These are phyloP conservation scores for Mortierella hygrophila DNA, from an alignment of 192 early-diverging fungal genomes.

Conservation along the genomic window DNA sequence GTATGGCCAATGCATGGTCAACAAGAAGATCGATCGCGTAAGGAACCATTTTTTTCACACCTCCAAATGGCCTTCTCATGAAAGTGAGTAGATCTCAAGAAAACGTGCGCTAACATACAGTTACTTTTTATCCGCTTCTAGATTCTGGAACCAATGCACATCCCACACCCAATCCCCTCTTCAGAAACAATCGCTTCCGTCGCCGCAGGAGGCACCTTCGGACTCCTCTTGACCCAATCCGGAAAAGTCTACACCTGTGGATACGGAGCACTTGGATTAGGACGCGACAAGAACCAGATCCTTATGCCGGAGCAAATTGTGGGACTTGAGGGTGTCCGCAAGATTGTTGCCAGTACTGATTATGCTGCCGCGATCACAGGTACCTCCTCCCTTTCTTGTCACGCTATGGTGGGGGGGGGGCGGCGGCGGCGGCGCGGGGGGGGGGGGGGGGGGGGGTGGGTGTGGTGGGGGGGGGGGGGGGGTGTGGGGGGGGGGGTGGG, in stretches of 20 bases:
- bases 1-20: constrained; percentile 79
- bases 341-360: constrained; percentile 72
- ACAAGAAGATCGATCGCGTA: constrained; percentile 68
- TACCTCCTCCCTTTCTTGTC: constrained; percentile 12
- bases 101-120: not conserved
- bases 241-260: constrained; percentile 76
- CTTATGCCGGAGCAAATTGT: constrained; percentile 61
- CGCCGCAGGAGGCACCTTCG: constrained; percentile 78
- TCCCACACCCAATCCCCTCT: constrained; percentile 56
- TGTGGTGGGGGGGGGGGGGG: too few species aligned
- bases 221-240: constrained; percentile 51
- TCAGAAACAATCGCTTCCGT: constrained; percentile 60
- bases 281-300: constrained; percentile 55
- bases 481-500: too few species aligned
- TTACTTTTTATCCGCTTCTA: constrained; percentile 18
- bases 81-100: not conserved
- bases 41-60: not conserved
- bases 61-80: too few species aligned
- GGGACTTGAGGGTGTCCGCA: constrained; percentile 51
- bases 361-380: constrained; percentile 68
- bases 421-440: too few species aligned
- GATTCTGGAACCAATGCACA: constrained; percentile 70
- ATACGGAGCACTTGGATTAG: constrained; percentile 75
- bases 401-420: too few species aligned
- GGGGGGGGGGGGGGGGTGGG: too few species aligned